Conservation (phyloP, 2,329 filamentous ascomycete genomes). For the Penicillium sp. region DNA sequence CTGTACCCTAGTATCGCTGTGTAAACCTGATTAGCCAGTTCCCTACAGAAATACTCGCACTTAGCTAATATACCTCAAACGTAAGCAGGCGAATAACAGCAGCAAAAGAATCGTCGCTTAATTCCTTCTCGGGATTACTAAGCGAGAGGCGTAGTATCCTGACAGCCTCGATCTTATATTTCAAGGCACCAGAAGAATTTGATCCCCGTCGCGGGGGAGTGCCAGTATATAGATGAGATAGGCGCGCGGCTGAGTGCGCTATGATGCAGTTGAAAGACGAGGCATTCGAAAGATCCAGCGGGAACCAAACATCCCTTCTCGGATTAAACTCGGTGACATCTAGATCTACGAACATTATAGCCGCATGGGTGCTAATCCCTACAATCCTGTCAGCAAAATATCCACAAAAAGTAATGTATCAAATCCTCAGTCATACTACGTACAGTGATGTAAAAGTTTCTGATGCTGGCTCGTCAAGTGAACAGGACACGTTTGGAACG, state of each 20-base stretch:
- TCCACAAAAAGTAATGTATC: too few species aligned
- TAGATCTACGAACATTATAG: slow-evolving; percentile 36
- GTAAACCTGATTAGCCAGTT: background rate
- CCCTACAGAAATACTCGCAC: background rate
- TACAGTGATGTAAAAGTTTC: slow-evolving; percentile 41
- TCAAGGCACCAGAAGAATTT: slow-evolving; percentile 22
- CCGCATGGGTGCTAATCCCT: slow-evolving; percentile 35
- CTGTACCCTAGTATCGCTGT: slow-evolving; percentile 38
- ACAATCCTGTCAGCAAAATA: background rate
- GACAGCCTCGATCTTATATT: slow-evolving; percentile 40
- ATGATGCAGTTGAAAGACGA: slow-evolving; percentile 45
- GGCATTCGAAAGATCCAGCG: slow-evolving; percentile 43
- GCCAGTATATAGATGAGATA: slow-evolving; percentile 36
- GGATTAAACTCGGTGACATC: slow-evolving; percentile 36
- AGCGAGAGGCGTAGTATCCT: slow-evolving; percentile 39
- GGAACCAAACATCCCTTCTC: slow-evolving; percentile 45
- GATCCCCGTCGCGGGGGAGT: slow-evolving; percentile 27
- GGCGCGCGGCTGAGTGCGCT: slow-evolving; percentile 44
- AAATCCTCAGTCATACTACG: slow-evolving; percentile 2
- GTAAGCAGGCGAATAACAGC: slow-evolving; percentile 35
- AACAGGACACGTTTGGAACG: slow-evolving; percentile 40
- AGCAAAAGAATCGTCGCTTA: slow-evolving; percentile 39
- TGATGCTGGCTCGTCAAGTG: slow-evolving; percentile 37
- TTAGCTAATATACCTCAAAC: slow-evolving; percentile 31
- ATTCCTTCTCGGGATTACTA: slow-evolving; percentile 28